These are phyloP conservation scores for Stentor coeruleus DNA, from an alignment of 73 alveolate species.

Conservation along the genomic window DNA sequence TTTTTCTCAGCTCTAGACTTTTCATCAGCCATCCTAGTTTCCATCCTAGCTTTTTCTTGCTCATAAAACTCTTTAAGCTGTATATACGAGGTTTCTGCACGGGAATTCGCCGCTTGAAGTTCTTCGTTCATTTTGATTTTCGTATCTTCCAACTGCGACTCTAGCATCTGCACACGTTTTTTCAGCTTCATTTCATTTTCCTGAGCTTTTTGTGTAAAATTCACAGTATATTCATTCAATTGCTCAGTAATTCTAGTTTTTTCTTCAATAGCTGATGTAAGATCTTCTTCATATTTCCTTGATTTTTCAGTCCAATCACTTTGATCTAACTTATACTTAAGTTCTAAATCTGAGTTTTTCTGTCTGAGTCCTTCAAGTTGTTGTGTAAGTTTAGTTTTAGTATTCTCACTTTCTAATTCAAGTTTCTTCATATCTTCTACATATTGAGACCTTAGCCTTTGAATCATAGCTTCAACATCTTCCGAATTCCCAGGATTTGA, in stretches of 20 bases:
- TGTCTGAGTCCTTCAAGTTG: neutral
- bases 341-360: conserved; percentile 7
- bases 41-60: conserved; percentile 72
- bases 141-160: neutral
- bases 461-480: conserved; percentile 32
- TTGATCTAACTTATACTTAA: neutral
- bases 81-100: conserved; percentile 53
- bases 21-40: conserved; percentile 66
- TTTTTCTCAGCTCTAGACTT: conserved; percentile 30
- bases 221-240: neutral
- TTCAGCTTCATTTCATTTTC: conserved; percentile 20
- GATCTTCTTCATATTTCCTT: neutral
- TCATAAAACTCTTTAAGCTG: conserved; percentile 72
- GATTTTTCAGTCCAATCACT: neutral
- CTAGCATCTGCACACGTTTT: neutral
- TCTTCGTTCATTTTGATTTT: neutral
- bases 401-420: conserved; percentile 21
- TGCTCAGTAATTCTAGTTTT: neutral
- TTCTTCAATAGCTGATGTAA: neutral
- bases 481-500: conserved; percentile 41
- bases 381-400: conserved; percentile 12
- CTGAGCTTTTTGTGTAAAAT: neutral
- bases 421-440: conserved; percentile 17
- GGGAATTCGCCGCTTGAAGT: conserved; percentile 21
- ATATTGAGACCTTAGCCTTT: neutral